Conservation (phyloP, 345 rosid genomes). For the Heritiera littoralis region DNA sequence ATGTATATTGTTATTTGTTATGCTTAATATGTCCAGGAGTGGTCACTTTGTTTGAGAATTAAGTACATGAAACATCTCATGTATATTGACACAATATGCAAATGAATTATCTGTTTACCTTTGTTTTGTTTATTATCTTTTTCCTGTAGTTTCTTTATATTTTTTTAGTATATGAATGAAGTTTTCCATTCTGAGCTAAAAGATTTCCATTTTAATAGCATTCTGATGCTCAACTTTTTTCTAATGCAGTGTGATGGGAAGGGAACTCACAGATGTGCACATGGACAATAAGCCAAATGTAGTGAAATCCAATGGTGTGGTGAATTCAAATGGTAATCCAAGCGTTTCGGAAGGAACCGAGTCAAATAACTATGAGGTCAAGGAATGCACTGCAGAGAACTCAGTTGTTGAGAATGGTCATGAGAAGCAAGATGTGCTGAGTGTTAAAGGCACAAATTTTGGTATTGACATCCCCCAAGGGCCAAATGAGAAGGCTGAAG, state of each 20-base stretch:
- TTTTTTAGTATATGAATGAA: too few species aligned
- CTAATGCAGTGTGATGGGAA: slow-evolving; percentile 74
- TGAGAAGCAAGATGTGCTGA: slow-evolving; percentile 44
- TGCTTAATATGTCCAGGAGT: not conserved
- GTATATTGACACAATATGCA: not conserved
- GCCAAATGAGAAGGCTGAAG: slow-evolving; percentile 36
- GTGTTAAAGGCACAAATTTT: slow-evolving; percentile 41
- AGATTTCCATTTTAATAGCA: slow-evolving; percentile 14
- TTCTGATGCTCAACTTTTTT: slow-evolving; percentile 11
- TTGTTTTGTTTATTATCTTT: not conserved
- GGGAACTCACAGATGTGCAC: slow-evolving; percentile 56
- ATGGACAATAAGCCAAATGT: slow-evolving; percentile 57
- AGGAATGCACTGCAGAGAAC: slow-evolving; percentile 47
- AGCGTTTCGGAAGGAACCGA: slow-evolving; percentile 46
- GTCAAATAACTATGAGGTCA: slow-evolving; percentile 58
- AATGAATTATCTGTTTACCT: not conserved
- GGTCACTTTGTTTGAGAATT: not conserved
- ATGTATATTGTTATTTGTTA: not conserved
- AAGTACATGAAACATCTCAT: not conserved
- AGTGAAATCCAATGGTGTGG: slow-evolving; percentile 32
- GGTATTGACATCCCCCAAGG: slow-evolving; percentile 27
- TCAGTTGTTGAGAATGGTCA: slow-evolving; percentile 36
- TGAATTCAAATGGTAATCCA: slow-evolving; percentile 48
- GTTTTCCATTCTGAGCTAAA: not conserved
- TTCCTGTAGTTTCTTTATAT: not conserved